Base-by-base conservation (phyloP, 2,329 filamentous ascomycete genomes). In the Ophiostoma australiae region DNA sequence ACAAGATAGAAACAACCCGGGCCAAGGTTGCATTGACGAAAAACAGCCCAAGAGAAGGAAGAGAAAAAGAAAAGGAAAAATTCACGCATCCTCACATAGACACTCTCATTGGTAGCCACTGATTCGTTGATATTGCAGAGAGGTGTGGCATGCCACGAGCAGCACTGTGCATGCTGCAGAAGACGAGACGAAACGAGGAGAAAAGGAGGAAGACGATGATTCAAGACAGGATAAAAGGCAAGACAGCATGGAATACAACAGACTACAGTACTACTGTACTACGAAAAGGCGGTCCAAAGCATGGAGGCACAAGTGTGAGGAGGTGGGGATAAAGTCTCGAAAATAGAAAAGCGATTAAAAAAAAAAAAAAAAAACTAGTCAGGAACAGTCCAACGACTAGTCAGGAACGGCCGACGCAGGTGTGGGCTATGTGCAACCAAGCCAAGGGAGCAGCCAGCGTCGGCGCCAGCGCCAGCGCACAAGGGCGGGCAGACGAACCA, bases 391-490 rank as follows among this genome's bases (percentile, higher is more conserved):
- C n/a, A 66, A 15, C 20, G 35, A 66, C 63, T 66, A 66, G 63
- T 66, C 63, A 66, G 63, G 63, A 66, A 66, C 63, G 31, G 31
- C 63, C 63, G 61, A 66, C 63, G 35, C 44, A 48, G 44, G 44
- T 48, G 44, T 48, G 44, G 44, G 44, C 20, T 23, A 13, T 65
- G 61, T 37, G 33, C 63, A 20, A 23, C 63, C 33, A 66, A 33
- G 63, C 61, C n/a, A 20, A 65, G n/a, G 61, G 31, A 65, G 31
- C 31, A 63, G 23, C 58, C 58, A 23, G 10, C 48, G 48, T 55
- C 58, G 10, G 10, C 48, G 48, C 27, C 58, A 61, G 48, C 48
- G n/a, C 48, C 44, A 48, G 52, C 52, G 23, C 55, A 61, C 58
- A 63, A 63, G 58, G 58, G 55, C 55, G 52, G 44, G 44, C 20